Evolutionary conservation across 1,139 yeast species (phyloP).

Genomic region (Hyphopichia wangnamkhiaoensis): DNA sequence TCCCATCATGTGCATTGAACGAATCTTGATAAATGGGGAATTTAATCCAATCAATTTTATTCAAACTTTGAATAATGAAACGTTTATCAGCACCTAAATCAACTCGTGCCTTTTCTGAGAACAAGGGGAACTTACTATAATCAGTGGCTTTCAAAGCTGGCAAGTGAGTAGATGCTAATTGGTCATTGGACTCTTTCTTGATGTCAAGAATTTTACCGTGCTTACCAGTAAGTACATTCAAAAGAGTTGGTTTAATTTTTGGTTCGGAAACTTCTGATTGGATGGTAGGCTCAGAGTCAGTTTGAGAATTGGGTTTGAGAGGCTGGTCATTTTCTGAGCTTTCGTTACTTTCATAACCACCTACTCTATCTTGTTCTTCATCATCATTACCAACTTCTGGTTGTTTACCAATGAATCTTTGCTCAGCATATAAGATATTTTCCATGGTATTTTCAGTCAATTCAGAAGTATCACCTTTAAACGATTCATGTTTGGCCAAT

Average conservation of each 20-base stretch:
- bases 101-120: constrained; percentile 27
- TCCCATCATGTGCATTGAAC: constrained; percentile 72
- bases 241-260: neutral
- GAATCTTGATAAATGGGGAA: constrained; percentile 65
- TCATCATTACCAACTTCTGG: constrained; percentile 8
- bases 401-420: constrained; percentile 23
- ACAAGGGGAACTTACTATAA: constrained; percentile 28
- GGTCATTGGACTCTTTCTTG: constrained; percentile 28
- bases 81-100: constrained; percentile 43
- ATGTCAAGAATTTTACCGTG: constrained; percentile 16
- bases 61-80: constrained; percentile 50
- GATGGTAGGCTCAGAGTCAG: neutral
- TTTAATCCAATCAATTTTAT: constrained; percentile 62
- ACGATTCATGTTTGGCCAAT: constrained; percentile 34
- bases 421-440: constrained; percentile 41
- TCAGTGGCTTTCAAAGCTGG: constrained; percentile 19
- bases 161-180: constrained; percentile 18
- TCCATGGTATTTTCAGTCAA: constrained; percentile 41
- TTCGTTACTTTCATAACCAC: neutral
- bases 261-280: neutral
- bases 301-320: neutral
- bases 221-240: neutral
- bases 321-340: neutral
- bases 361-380: constrained; percentile 14
- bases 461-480: constrained; percentile 46